Conservation (phyloP, 2,329 filamentous ascomycete species). For the Nemania abortiva region DNA sequence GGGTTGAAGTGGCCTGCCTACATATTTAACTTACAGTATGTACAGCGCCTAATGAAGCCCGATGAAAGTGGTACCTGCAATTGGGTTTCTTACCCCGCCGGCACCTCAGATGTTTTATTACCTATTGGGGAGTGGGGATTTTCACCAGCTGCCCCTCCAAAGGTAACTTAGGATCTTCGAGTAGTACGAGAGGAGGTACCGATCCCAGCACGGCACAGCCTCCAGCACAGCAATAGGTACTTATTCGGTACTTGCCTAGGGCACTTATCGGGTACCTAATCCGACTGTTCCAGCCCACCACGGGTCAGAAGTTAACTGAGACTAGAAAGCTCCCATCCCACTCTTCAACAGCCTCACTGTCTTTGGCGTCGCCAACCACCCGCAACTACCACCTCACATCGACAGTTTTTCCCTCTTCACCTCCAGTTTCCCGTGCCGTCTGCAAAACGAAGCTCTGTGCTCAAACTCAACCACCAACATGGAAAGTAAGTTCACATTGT, state of each 20-base stretch:
- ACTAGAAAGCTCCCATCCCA: slow-evolving; percentile 31
- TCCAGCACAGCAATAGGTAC: background rate
- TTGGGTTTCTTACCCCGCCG: slow-evolving; percentile 36
- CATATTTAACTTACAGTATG: too few relatives aligned
- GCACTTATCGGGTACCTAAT: background rate
- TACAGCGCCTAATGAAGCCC: slow-evolving; percentile 34
- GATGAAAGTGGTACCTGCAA: slow-evolving; percentile 25
- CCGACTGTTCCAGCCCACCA: background rate
- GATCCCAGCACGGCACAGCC: background rate
- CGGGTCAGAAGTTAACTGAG: background rate
- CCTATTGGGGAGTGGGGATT: slow-evolving; percentile 11
- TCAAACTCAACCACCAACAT: slow-evolving; percentile 24
- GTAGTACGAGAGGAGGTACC: background rate
- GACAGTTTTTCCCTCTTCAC: background rate
- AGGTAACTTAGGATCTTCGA: background rate
- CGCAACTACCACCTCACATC: slow-evolving; percentile 4
- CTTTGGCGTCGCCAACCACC: slow-evolving; percentile 20
- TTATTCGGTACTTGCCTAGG: too few relatives aligned
- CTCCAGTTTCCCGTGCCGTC: background rate
- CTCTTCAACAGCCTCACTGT: slow-evolving; percentile 35
- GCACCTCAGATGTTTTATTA: slow-evolving; percentile 26
- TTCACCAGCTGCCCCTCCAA: slow-evolving; percentile 20
- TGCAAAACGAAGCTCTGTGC: slow-evolving; percentile 1
- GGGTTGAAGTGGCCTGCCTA: too few relatives aligned
- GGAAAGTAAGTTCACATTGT: slow-evolving; percentile 35